Base-by-base conservation (phyloP, 306 rosid genomes). In the Prunus kanzakura region DNA sequence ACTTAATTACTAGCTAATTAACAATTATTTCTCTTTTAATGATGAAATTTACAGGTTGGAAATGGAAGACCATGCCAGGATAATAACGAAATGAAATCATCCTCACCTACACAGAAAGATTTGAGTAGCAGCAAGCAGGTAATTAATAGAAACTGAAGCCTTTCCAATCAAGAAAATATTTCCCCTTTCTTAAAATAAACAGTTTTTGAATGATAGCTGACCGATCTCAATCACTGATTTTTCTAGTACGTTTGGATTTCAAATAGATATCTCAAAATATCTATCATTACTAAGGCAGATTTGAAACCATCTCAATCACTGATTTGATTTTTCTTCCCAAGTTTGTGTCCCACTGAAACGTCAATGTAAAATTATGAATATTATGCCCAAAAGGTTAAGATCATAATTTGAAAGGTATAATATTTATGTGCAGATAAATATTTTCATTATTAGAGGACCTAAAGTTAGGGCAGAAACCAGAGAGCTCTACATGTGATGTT, bases 1-100 rank as follows among this genome's bases (percentile, higher is more conserved):
- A 38, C 43, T 38, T 6, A 38, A 38, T 56, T n/a, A 4, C 13
- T 20, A 52, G 19, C 3, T 56, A 20, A 56, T 56, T 10, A 20
- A 20, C 27, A n/a, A 22, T 22, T 56, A n/a, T n/a, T 56, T 20
- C 43, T 38, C 5, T 56, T 56, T 56, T 56, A 56, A 19, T 56
- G 25, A 20, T 56, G 62, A 56, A n/a, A 4, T 69, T 11, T 70
- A 20, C 74, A 83, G 84, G 56, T 51, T 30, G 81, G 68, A 70
- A 76, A 72, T 75, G 54, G 81, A 76, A 15, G 43, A 13, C 8
- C 27, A 49, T 5, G 30, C 62, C 51, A 16, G 4, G 81, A 75
- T 63, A 73, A 52, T 55, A 61, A 58, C 32, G 69, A 76, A 10
- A 18, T 14, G 50, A 76, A 76, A 70, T 72, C 78, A 70, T 57